A percentile compares a stretch with the other conserved stretches of the same genome.
These are phyloP conservation scores for Ophryocystis elektroscirrha DNA, from an alignment of 169 alveolate genomes.

Conservation along the genomic window DNA sequence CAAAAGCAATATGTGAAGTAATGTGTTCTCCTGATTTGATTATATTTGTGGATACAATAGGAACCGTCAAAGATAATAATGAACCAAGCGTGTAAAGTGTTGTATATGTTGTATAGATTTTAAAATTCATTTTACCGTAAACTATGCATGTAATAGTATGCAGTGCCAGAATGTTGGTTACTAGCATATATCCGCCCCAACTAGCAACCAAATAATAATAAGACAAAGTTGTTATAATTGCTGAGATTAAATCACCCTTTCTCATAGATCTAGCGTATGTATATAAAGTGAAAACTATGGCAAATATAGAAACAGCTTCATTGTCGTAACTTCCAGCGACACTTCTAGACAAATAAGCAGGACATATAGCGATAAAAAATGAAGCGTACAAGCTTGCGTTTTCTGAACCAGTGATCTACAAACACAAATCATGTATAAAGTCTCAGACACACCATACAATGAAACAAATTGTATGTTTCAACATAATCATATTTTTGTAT, in stretches of 20 bases:
- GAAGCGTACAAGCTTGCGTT: constrained; percentile 83
- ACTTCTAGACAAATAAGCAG: constrained; percentile 79
- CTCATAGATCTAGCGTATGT: constrained; percentile 70
- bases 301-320: constrained; percentile 90
- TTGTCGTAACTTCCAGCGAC: constrained; percentile 94
- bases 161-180: constrained; percentile 75
- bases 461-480: too few species aligned
- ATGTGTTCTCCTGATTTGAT: constrained; percentile 73
- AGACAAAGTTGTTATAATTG: constrained; percentile 40
- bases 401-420: constrained; percentile 52
- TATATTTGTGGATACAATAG: constrained; percentile 71
- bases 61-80: constrained; percentile 71
- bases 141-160: constrained; percentile 39
- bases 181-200: constrained; percentile 98
- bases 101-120: constrained; percentile 27
- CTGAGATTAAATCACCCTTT: constrained; percentile 58
- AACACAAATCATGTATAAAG: too few species aligned
- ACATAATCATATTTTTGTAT: too few species aligned
- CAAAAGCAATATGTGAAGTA: constrained; percentile 78
- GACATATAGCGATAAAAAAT: constrained; percentile 77
- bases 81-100: constrained; percentile 75
- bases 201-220: constrained; percentile 54
- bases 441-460: too few species aligned
- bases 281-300: constrained; percentile 70
- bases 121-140: not conserved